phyloP scores from a whole-genome alignment of 2,329 filamentous ascomycete species.

The Colletotrichum caudatum region DNA sequence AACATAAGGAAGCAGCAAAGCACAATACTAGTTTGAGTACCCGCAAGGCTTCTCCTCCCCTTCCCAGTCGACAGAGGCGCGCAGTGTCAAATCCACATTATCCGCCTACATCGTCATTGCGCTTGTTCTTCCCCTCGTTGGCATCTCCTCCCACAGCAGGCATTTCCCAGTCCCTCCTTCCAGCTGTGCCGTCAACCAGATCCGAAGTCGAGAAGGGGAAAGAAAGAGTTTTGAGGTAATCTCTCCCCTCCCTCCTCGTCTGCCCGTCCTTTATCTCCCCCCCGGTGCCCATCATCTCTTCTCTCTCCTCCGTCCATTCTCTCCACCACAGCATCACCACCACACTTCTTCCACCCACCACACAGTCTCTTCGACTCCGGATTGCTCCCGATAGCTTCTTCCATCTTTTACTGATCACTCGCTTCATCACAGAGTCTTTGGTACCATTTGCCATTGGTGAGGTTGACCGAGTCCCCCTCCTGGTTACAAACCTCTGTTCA shows the following conservation, averaged over 20 bases:
- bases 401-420: constrained; percentile 68
- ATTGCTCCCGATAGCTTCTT: constrained; percentile 69
- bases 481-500: constrained; percentile 46
- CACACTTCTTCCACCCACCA: constrained; percentile 45
- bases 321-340: constrained; percentile 60
- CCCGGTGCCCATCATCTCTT: constrained; percentile 42
- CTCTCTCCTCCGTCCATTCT: constrained; percentile 43
- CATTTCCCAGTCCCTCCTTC: constrained; percentile 9
- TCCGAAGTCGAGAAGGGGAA: constrained; percentile 3
- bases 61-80: background rate
- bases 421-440: constrained; percentile 67
- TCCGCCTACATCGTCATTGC: constrained; percentile 17
- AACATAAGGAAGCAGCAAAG: constrained; percentile 17
- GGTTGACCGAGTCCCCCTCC: constrained; percentile 36
- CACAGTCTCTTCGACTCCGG: constrained; percentile 55
- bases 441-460: constrained; percentile 59
- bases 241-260: constrained; percentile 30
- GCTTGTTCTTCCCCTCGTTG: constrained; percentile 14
- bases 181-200: constrained; percentile 5
- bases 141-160: constrained; percentile 20
- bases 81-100: background rate
- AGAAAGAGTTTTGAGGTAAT: constrained; percentile 35
- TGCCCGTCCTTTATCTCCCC: constrained; percentile 46
- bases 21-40: constrained; percentile 6
- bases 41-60: constrained; percentile 10